Base-by-base conservation (phyloP, 306 rosid genomes). In the Cucurbita pepo region DNA sequence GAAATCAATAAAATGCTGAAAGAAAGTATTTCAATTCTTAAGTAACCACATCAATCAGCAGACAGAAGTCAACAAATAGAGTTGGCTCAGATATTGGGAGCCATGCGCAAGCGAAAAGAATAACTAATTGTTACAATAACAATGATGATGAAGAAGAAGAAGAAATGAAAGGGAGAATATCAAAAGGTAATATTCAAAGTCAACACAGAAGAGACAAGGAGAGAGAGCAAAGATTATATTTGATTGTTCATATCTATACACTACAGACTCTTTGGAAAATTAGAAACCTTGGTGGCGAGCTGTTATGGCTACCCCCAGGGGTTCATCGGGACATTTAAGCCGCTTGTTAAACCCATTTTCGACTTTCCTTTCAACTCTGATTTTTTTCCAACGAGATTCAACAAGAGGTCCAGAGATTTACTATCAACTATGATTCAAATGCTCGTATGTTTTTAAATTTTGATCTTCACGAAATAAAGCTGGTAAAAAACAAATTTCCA, bases 1-100 rank as follows among this genome's bases (percentile, higher is more conserved):
- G 66, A 44, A 73, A 66, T 16, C 22, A 73, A n/a, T 3, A 12
- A 45, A 50, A 71, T 22, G 71, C 54, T 81, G 75, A 72, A 78
- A 66, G 37, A 30, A 19, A 5, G 44, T 13, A 25, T 69, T 58
- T 66, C 61, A 72, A 76, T 37, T 10, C 9, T 47, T 67, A 54
- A 67, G 34, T 30, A 0, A 2, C 34, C 34, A 30, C 34, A 30
- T 30, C 34, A 30, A 30, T 30, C 34, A 30, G 34, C 34, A 30
- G 34, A 30, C 34, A 30, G 34, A 30, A 30, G 34, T 30, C 34
- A 30, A 30, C 34, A 30, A 30, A 30, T 30, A 30, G 34, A 30
- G 34, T 30, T 30, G 34, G 3, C 34, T 30, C 3, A 30, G 34
- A 30, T 30, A 30, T 2, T 30, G 34, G 34, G 34, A 30, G 34